phyloP scores from a whole-genome alignment of 2,329 filamentous ascomycete species.

The Alternaria postmessia region DNA sequence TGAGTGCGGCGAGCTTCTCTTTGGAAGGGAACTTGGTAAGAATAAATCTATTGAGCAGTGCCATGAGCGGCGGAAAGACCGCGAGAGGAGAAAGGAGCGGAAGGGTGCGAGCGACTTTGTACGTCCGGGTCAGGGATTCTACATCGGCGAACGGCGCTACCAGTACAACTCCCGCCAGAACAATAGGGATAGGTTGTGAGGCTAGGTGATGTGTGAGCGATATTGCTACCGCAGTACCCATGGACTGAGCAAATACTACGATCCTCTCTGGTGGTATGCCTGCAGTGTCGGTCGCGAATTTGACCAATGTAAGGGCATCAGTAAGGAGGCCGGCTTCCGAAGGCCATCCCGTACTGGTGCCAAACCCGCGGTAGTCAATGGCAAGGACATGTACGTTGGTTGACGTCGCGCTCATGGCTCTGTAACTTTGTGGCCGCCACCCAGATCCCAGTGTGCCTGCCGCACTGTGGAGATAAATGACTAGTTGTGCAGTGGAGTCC shows the following conservation, averaged over 20 bases:
- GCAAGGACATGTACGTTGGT: conserved; percentile 65
- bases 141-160: conserved; percentile 67
- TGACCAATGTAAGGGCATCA: conserved; percentile 62
- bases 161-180: conserved; percentile 65
- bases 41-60: conserved; percentile 59
- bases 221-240: conserved; percentile 64
- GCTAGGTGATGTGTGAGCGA: conserved; percentile 57
- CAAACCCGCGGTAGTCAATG: conserved; percentile 71
- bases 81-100: conserved; percentile 64
- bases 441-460: conserved; percentile 65
- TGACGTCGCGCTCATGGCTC: conserved; percentile 61
- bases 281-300: conserved; percentile 64
- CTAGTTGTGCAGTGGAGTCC: conserved; percentile 68
- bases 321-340: conserved; percentile 63
- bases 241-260: conserved; percentile 66
- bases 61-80: conserved; percentile 52
- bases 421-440: conserved; percentile 64
- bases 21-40: conserved; percentile 62
- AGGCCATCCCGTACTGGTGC: conserved; percentile 61
- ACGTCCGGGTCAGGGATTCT: conserved; percentile 63
- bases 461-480: conserved; percentile 69
- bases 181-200: conserved; percentile 51
- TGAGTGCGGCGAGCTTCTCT: conserved; percentile 57
- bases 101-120: conserved; percentile 63
- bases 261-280: conserved; percentile 64